Evolutionary conservation across 768 basidiomycete species (phyloP).

Genomic region (Cystobasidium onofrii): DNA sequence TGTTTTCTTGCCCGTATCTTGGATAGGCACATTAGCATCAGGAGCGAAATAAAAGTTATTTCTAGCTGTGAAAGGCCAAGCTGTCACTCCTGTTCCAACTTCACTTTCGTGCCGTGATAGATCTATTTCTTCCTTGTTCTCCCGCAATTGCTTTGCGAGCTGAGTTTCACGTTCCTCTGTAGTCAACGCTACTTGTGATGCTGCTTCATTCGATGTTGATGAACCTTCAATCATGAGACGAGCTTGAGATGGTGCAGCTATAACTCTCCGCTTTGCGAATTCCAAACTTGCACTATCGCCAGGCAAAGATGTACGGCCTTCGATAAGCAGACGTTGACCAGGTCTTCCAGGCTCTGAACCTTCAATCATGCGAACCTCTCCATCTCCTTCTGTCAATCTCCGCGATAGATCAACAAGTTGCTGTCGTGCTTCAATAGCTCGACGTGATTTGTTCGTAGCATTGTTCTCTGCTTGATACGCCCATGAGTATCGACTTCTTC

Average conservation of each 20-base stretch:
- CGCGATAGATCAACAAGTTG: slow-evolving; percentile 44
- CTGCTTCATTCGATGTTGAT: slow-evolving; percentile 41
- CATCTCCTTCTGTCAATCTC: slow-evolving; percentile 28
- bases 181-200: slow-evolving; percentile 52
- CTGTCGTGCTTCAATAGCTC: slow-evolving; percentile 62
- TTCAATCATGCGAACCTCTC: slow-evolving; percentile 39
- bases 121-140: slow-evolving; percentile 34
- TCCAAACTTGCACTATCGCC: slow-evolving; percentile 31
- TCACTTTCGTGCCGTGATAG: slow-evolving; percentile 16
- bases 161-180: slow-evolving; percentile 57
- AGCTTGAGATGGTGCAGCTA: slow-evolving; percentile 7
- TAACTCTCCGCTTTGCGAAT: slow-evolving; percentile 27
- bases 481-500: slow-evolving; percentile 78
- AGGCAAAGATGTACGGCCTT: slow-evolving; percentile 14
- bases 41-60: slow-evolving; percentile 94
- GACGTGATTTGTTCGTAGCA: slow-evolving; percentile 61
- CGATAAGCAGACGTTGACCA: slow-evolving; percentile 38
- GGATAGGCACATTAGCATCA: slow-evolving; percentile 73
- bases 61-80: slow-evolving; percentile 51
- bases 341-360: slow-evolving; percentile 39
- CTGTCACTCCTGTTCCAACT: slow-evolving; percentile 1
- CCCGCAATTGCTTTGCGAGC: slow-evolving; percentile 45
- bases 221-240: slow-evolving; percentile 63
- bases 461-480: slow-evolving; percentile 84
- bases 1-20: slow-evolving; percentile 52